Conservation (phyloP, 352 stramenopile species). For the Phytophthora foliorum region DNA sequence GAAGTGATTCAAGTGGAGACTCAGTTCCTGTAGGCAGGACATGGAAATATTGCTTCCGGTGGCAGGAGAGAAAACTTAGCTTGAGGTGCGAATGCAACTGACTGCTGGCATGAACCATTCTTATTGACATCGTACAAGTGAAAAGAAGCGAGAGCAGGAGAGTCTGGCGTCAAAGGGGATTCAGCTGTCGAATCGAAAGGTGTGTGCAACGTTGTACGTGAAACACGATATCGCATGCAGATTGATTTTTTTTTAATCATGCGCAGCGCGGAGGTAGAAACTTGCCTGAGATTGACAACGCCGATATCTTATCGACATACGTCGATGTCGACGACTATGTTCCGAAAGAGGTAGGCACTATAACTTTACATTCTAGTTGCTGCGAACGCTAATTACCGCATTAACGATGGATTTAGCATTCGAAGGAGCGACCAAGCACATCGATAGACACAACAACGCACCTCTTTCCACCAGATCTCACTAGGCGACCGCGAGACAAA, state of each 20-base stretch:
- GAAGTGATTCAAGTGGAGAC: constrained; percentile 10
- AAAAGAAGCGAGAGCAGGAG: constrained; percentile 26
- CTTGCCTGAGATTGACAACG: not conserved
- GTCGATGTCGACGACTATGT: constrained; percentile 67
- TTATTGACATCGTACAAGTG: constrained; percentile 13
- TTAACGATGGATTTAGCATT: constrained; percentile 5
- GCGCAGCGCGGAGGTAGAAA: constrained; percentile 20
- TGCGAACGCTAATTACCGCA: not conserved
- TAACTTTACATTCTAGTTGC: not conserved
- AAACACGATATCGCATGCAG: not conserved
- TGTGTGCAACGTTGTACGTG: not conserved
- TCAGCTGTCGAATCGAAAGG: constrained; percentile 18
- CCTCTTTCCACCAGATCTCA: constrained; percentile 33
- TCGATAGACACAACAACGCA: constrained; percentile 25
- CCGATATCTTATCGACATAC: constrained; percentile 48
- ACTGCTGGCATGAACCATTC: not conserved
- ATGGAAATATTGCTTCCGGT: constrained; percentile 62
- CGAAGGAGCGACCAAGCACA: constrained; percentile 17
- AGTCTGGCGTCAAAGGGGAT: constrained; percentile 28
- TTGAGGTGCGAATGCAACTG: constrained; percentile 9
- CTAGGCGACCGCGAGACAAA: constrained; percentile 27
- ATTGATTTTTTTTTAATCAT: not conserved
- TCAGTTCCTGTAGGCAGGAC: constrained; percentile 38
- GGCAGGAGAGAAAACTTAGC: constrained; percentile 61
- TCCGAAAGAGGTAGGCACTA: constrained; percentile 34